These are phyloP conservation scores for Pseudocercospora macadamiae DNA, from an alignment of 2,329 filamentous ascomycete species.

Conservation along the genomic window DNA sequence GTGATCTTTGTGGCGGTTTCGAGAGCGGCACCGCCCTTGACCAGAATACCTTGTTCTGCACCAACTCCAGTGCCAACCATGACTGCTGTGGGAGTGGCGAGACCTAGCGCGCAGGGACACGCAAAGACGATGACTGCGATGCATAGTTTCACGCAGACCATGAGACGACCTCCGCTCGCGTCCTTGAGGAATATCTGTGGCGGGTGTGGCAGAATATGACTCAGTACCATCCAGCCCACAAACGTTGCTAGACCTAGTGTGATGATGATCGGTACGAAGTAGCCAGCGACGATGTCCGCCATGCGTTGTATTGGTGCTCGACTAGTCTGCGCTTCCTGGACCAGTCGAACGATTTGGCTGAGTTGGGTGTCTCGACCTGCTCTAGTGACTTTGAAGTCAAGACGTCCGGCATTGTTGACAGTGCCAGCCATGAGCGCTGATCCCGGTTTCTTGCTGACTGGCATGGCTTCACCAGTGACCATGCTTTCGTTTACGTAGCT, in stretches of 20 bases:
- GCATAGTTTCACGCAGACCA: slow-evolving; percentile 96
- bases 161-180: slow-evolving; percentile 83
- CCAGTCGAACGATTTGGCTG: slow-evolving; percentile 97
- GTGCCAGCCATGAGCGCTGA: slow-evolving; percentile 85
- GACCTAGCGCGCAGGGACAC: slow-evolving; percentile 92
- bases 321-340: slow-evolving; percentile 94
- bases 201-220: slow-evolving; percentile 80
- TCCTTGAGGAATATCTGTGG: slow-evolving; percentile 83
- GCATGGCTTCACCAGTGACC: slow-evolving; percentile 97
- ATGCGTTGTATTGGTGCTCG: slow-evolving; percentile 92
- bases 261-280: slow-evolving; percentile 90
- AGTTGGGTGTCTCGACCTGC: slow-evolving; percentile 95
- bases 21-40: slow-evolving; percentile 91
- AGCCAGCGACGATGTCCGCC: slow-evolving; percentile 87
- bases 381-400: slow-evolving; percentile 90
- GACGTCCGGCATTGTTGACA: slow-evolving; percentile 87
- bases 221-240: slow-evolving; percentile 89
- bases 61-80: slow-evolving; percentile 99
- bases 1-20: slow-evolving; percentile 89
- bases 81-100: slow-evolving; percentile 93
- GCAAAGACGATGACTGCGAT: slow-evolving; percentile 99
- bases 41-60: slow-evolving; percentile 93
- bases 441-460: slow-evolving; percentile 84
- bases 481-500: slow-evolving; percentile 97
- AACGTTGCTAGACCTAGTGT: slow-evolving; percentile 84